Evolutionary conservation across 768 basidiomycete genomes (phyloP).

Genomic region (Collybia mongolica): DNA sequence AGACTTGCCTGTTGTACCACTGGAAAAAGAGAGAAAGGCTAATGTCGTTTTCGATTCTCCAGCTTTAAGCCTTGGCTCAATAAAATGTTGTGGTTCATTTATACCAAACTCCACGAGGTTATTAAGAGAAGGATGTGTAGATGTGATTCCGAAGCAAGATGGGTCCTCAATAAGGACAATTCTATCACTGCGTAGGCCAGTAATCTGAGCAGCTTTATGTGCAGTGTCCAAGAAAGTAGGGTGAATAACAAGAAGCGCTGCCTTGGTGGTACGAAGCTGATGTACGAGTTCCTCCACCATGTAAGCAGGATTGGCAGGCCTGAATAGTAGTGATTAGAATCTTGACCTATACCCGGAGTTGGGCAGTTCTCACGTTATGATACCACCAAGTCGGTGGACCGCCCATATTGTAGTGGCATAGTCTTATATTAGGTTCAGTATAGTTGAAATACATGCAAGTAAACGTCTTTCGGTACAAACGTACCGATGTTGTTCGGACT

Average conservation of each 20-base stretch:
- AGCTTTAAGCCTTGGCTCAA: constrained; percentile 42
- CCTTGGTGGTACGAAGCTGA: constrained; percentile 49
- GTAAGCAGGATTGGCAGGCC: constrained; percentile 63
- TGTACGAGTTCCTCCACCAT: constrained; percentile 56
- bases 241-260: constrained; percentile 48
- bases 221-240: constrained; percentile 43
- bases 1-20: constrained; percentile 64
- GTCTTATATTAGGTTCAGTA: constrained; percentile 31
- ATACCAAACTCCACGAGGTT: constrained; percentile 45
- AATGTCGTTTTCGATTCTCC: constrained; percentile 63
- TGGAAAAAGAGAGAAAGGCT: constrained; percentile 72
- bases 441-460: background rate
- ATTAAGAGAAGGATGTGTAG: constrained; percentile 34
- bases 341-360: background rate
- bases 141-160: constrained; percentile 3
- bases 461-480: constrained; percentile 6
- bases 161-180: constrained; percentile 36
- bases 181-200: constrained; percentile 40
- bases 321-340: constrained; percentile 21
- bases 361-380: constrained; percentile 46
- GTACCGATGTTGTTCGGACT: constrained; percentile 65
- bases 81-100: constrained; percentile 34
- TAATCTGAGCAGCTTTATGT: constrained; percentile 37
- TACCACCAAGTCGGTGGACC: constrained; percentile 53
- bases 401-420: constrained; percentile 61